Evolutionary conservation across 129 eudicot genomes (phyloP).

Genomic region (Artemisia annua): DNA sequence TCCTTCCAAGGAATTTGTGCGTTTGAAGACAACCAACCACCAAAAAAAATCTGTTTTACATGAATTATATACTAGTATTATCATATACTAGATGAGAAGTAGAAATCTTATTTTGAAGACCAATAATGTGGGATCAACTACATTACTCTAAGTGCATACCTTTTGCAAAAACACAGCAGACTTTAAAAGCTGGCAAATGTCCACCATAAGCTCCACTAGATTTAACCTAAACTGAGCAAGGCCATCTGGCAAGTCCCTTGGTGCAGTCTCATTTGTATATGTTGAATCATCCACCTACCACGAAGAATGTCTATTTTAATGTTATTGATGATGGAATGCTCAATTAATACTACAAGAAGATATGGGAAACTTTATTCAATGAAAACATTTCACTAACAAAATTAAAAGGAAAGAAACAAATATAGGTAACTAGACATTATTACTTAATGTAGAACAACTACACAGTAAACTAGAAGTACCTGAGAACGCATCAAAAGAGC

Average conservation of each 20-base stretch:
- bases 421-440: background rate
- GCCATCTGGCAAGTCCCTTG: conserved; percentile 70
- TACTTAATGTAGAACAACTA: conserved; percentile 6
- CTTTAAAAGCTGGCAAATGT: conserved; percentile 77
- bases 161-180: conserved; percentile 60
- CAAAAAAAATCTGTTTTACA: conserved; percentile 61
- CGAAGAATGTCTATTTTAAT: conserved; percentile 29
- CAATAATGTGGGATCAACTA: conserved; percentile 10
- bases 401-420: background rate
- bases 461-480: conserved; percentile 40
- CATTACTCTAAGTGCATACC: conserved; percentile 38
- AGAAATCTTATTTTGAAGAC: conserved; percentile 11
- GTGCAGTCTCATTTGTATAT: conserved; percentile 46
- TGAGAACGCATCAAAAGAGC: conserved; percentile 86
- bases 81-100: background rate
- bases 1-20: conserved; percentile 77
- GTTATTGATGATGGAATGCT: conserved; percentile 22
- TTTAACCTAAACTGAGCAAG: conserved; percentile 78
- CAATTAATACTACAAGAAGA: conserved; percentile 1
- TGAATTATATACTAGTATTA: background rate
- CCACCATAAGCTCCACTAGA: conserved; percentile 84
- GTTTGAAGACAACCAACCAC: conserved; percentile 66
- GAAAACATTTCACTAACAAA: conserved; percentile 7
- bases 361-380: background rate
- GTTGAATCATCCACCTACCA: conserved; percentile 81